phyloP scores from a whole-genome alignment of 1,139 yeast genomes.

The Suhomyces terraborum region DNA sequence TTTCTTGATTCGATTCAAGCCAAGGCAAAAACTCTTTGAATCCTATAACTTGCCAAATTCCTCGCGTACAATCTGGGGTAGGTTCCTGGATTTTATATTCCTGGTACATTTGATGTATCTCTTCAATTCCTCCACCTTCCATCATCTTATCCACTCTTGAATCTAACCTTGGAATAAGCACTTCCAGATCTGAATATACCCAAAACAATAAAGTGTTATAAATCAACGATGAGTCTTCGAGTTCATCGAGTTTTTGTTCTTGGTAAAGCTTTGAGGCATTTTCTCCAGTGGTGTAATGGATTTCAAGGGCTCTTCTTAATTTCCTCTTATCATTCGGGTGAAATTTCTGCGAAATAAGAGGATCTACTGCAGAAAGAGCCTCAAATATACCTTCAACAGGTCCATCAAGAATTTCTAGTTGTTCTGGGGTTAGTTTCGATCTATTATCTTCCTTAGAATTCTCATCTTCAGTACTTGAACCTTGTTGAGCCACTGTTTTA shows the following conservation, averaged over 20 bases:
- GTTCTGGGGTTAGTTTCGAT: constrained; percentile 37
- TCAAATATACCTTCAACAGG: constrained; percentile 54
- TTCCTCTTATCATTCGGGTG: constrained; percentile 91
- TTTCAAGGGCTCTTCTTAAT: constrained; percentile 77
- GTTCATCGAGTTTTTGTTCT: constrained; percentile 53
- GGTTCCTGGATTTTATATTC: constrained; percentile 35
- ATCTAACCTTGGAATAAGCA: constrained; percentile 67
- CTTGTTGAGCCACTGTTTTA: constrained; percentile 44
- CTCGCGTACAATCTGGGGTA: constrained; percentile 60
- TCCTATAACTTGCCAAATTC: constrained; percentile 95
- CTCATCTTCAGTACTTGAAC: constrained; percentile 1
- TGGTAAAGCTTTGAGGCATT: constrained; percentile 71
- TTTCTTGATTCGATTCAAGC: constrained; percentile 38
- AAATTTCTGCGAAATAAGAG: constrained; percentile 72
- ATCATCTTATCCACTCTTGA: constrained; percentile 83
- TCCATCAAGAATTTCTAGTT: constrained; percentile 54
- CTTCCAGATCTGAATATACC: constrained; percentile 72
- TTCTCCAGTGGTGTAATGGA: constrained; percentile 65
- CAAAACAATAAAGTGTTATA: constrained; percentile 77
- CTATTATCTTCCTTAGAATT: constrained; percentile 25
- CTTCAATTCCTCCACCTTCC: constrained; percentile 63
- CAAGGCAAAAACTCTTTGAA: constrained; percentile 91
- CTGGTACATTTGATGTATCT: constrained; percentile 59
- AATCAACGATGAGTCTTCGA: constrained; percentile 51
- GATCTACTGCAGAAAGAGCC: constrained; percentile 59